These are phyloP conservation scores for Cercospora canescens DNA, from an alignment of 2,329 filamentous ascomycete genomes.

Conservation along the genomic window DNA sequence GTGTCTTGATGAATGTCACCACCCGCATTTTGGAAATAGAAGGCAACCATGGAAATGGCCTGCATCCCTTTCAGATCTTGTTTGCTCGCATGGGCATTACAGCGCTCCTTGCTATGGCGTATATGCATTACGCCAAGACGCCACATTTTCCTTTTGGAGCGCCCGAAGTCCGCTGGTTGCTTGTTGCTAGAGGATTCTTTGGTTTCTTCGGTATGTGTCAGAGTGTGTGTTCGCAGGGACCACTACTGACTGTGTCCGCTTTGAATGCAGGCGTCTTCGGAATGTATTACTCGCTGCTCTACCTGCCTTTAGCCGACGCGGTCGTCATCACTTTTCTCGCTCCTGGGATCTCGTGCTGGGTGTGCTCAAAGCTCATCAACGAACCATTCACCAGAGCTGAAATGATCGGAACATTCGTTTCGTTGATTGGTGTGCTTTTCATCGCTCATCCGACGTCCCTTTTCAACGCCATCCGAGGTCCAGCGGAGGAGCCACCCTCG, in stretches of 20 bases:
- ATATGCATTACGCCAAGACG: constrained; percentile 71
- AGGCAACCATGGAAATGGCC: constrained; percentile 64
- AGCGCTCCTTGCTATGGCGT: constrained; percentile 58
- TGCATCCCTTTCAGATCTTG: constrained; percentile 83
- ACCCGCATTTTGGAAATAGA: constrained; percentile 72
- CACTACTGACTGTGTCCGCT: neutral
- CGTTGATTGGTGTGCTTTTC: constrained; percentile 75
- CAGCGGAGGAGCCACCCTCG: constrained; percentile 34
- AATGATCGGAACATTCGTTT: constrained; percentile 72
- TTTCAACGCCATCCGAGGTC: constrained; percentile 43
- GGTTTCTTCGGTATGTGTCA: constrained; percentile 62
- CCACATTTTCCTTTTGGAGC: constrained; percentile 71
- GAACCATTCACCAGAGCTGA: constrained; percentile 79
- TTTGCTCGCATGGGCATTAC: constrained; percentile 80
- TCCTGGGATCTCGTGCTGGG: constrained; percentile 75
- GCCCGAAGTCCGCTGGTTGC: constrained; percentile 64
- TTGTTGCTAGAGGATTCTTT: constrained; percentile 66
- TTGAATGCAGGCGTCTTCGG: constrained; percentile 61
- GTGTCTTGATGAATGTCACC: constrained; percentile 80
- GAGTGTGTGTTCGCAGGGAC: too few relatives aligned
- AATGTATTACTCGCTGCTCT: constrained; percentile 73
- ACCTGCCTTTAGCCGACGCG: constrained; percentile 81
- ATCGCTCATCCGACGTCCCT: constrained; percentile 72
- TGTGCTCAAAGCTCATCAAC: constrained; percentile 71
- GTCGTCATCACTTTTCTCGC: constrained; percentile 87